These are phyloP conservation scores for Phylloboletellus chloephorus DNA, from an alignment of 1,284 basidiomycete genomes.

Conservation along the genomic window DNA sequence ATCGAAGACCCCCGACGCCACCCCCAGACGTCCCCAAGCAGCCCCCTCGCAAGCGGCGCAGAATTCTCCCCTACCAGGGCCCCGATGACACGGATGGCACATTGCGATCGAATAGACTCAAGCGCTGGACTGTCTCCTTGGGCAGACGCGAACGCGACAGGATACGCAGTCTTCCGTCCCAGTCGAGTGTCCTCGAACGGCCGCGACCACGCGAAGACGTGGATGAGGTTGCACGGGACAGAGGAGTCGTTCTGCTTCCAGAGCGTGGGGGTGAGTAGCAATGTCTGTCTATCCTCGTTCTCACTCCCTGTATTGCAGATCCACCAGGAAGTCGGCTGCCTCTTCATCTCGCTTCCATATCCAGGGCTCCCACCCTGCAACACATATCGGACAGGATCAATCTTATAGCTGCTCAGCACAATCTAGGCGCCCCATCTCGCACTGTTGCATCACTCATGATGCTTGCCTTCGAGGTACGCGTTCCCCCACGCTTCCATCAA, in stretches of 20 bases:
- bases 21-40: constrained; percentile 55
- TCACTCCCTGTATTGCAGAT: constrained; percentile 36
- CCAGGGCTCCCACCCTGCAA: constrained; percentile 65
- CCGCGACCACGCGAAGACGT: constrained; percentile 40
- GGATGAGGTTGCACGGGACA: constrained; percentile 68
- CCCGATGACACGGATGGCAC: constrained; percentile 48
- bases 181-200: constrained; percentile 37
- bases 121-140: constrained; percentile 66
- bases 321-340: constrained; percentile 65
- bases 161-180: constrained; percentile 47
- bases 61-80: constrained; percentile 66
- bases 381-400: constrained; percentile 75
- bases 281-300: neutral
- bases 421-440: constrained; percentile 54
- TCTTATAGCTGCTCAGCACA: constrained; percentile 73
- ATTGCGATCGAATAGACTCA: constrained; percentile 60
- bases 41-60: constrained; percentile 66
- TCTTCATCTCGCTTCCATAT: constrained; percentile 63
- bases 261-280: constrained; percentile 56
- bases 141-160: constrained; percentile 71
- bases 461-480: constrained; percentile 65
- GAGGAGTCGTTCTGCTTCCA: constrained; percentile 54
- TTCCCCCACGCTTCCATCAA: neutral
- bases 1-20: constrained; percentile 59
- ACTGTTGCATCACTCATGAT: constrained; percentile 63